A percentile compares a stretch with the other conserved stretches of the same genome.
These are phyloP conservation scores for Epichloe sylvatica DNA, from an alignment of 2,329 filamentous ascomycete species.

Conservation along the genomic window DNA sequence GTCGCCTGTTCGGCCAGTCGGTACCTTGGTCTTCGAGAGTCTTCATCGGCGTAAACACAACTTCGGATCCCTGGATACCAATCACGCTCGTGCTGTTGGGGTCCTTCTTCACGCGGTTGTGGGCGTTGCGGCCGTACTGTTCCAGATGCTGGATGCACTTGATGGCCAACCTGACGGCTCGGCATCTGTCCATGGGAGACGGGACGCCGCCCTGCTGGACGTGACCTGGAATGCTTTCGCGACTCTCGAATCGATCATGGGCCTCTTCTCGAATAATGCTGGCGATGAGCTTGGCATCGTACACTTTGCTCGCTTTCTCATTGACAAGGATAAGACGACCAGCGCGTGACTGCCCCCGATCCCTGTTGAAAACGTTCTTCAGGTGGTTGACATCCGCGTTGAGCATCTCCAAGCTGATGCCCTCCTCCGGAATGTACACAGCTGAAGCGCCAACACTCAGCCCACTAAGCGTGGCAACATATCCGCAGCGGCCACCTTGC, in stretches of 20 bases:
- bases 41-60: constrained; percentile 75
- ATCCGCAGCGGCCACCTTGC: constrained; percentile 87
- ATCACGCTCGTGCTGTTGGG: constrained; percentile 68
- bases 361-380: constrained; percentile 68
- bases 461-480: constrained; percentile 80
- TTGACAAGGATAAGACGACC: constrained; percentile 95
- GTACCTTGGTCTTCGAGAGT: constrained; percentile 72
- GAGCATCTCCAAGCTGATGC: constrained; percentile 86
- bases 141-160: constrained; percentile 91
- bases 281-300: constrained; percentile 84
- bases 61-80: constrained; percentile 77
- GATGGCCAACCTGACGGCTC: constrained; percentile 82
- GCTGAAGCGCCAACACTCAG: constrained; percentile 83
- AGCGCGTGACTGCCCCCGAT: constrained; percentile 76
- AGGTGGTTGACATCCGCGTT: constrained; percentile 80
- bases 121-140: constrained; percentile 51
- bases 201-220: constrained; percentile 90
- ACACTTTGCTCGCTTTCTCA: constrained; percentile 81
- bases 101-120: constrained; percentile 57
- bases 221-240: constrained; percentile 83
- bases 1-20: constrained; percentile 83
- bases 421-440: constrained; percentile 95
- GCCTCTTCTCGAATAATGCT: constrained; percentile 93
- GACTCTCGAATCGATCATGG: constrained; percentile 79
- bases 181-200: constrained; percentile 88